Conservation (phyloP, 176 grass and related monocot species). For the Musa schizocarpa region DNA sequence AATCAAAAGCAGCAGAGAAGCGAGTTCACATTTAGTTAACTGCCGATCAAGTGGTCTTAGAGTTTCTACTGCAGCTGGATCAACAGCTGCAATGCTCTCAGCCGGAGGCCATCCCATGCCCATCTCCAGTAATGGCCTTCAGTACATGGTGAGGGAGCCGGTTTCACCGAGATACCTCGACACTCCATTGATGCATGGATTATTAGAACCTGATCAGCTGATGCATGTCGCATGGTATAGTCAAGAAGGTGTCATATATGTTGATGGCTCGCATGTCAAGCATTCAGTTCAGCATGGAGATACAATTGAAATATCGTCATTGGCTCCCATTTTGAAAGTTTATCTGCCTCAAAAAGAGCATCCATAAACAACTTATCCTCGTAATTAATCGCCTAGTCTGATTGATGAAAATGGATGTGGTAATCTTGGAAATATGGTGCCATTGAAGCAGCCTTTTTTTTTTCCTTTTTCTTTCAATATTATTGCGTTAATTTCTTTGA, state of each 20-base stretch:
- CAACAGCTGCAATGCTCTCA: conserved; percentile 92
- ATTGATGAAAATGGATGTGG: neutral
- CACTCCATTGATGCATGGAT: conserved; percentile 48
- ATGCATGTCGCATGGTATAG: conserved; percentile 63
- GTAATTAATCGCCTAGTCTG: neutral
- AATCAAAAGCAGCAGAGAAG: conserved; percentile 40
- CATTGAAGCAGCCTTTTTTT: neutral
- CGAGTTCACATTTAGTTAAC: conserved; percentile 48
- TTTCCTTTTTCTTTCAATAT: too few species aligned
- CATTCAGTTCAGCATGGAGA: conserved; percentile 74
- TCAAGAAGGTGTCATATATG: conserved; percentile 66
- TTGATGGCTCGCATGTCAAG: conserved; percentile 78
- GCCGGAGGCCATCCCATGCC: conserved; percentile 77
- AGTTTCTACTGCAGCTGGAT: conserved; percentile 76
- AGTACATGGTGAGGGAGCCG: conserved; percentile 93
- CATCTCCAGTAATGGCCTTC: conserved; percentile 46
- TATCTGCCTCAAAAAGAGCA: conserved; percentile 44
- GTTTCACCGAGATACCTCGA: conserved; percentile 37
- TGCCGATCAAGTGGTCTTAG: conserved; percentile 87
- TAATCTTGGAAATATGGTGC: neutral
- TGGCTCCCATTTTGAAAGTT: conserved; percentile 67
- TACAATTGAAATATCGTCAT: conserved; percentile 52
- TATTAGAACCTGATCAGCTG: conserved; percentile 41
- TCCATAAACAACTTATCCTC: neutral
- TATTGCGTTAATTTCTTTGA: too few species aligned